Base-by-base conservation (phyloP, 1,284 basidiomycete genomes). In the Earliella scabrosa region DNA sequence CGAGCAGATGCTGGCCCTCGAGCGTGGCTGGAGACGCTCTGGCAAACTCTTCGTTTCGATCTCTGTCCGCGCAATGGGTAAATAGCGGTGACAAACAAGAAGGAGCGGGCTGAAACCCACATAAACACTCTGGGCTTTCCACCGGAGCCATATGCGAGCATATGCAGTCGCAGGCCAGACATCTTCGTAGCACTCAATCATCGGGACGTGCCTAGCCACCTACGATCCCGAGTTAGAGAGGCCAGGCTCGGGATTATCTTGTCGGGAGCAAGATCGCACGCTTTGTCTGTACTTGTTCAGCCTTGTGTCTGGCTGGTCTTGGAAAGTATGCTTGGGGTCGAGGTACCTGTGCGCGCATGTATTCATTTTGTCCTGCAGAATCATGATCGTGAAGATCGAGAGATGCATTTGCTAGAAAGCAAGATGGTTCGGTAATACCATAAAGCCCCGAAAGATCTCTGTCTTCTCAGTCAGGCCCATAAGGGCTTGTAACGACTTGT, bases 141-240 rank as follows among this genome's bases (percentile, higher is more conserved):
- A 21, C 2, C 20, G 16, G 14, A 46, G 43, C 50, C 50, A 52
- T 4, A 36, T 16, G 2, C n/a, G n/a, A 11, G 35, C 50, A 21
- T 45, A 52, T 8, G 43, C 43, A 7, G 10, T 36, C 3, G 50
- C 50, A 16, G 50, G 50, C 50, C 50, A 52, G 3, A 23, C 21
- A 16, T 52, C 50, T 11, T 45, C 50, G 11, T 38, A 52, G 2
- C 16, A 34, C 4, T 27, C 18, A 14, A 52, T 13, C 2, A 20
- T 1, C 3, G 43, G 43, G 13, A 52, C 18, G 9, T 29, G 29
- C 21, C 23, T 34, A 9, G 32, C 18, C 1, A 46, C 45, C 45
- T 46, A n/a, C n/a, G n/a, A n/a, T n/a, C n/a, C n/a, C n/a, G n/a
- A n/a, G n/a, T n/a, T n/a, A n/a, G n/a, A n/a, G n/a, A n/a, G n/a